Evolutionary conservation across 2,329 filamentous ascomycete species (phyloP).

Genomic region (Ophiostoma tasmaniense): DNA sequence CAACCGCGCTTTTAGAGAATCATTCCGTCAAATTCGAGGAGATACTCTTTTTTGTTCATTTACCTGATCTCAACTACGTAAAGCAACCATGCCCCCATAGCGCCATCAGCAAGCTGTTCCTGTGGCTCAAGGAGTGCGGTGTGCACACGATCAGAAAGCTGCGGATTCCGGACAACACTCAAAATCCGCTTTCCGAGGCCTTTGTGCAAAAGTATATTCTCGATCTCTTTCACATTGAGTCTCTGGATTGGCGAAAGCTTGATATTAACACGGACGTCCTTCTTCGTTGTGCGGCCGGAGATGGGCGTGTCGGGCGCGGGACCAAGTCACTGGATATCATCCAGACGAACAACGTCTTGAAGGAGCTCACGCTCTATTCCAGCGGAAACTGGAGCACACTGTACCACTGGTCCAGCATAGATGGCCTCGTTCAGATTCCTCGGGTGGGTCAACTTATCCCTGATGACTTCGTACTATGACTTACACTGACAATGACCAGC

Average conservation of each 20-base stretch:
- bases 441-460: background rate
- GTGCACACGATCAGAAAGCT: conserved; percentile 13
- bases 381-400: conserved; percentile 15
- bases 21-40: background rate
- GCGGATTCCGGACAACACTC: conserved; percentile 11
- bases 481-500: background rate
- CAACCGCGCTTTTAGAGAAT: background rate
- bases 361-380: conserved; percentile 9
- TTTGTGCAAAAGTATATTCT: conserved; percentile 12
- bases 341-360: background rate
- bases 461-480: background rate
- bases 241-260: conserved; percentile 15
- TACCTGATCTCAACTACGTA: conserved; percentile 15
- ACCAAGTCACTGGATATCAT: background rate
- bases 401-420: conserved; percentile 14
- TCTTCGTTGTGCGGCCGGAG: background rate
- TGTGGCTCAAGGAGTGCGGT: conserved; percentile 1
- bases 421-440: background rate
- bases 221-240: conserved; percentile 12
- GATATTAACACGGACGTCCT: conserved; percentile 12
- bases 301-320: background rate
- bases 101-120: conserved; percentile 11
- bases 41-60: conserved; percentile 11
- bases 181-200: conserved; percentile 9
- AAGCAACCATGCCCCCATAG: conserved; percentile 8